Base-by-base conservation (phyloP, 2,329 filamentous ascomycete species). In the Xylaria sp. region DNA sequence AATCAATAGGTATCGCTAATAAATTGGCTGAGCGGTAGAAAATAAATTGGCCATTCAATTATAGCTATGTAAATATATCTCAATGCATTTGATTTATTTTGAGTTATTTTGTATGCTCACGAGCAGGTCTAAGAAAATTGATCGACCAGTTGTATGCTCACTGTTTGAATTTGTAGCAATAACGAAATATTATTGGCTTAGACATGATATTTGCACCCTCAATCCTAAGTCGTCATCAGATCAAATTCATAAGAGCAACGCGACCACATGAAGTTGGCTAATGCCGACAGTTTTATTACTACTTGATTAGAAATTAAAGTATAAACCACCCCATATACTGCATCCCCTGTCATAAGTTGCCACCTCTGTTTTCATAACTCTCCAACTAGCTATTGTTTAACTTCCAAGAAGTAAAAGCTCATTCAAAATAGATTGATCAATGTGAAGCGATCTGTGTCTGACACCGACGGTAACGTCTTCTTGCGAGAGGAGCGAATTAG, bases 301-400 rank as follows among this genome's bases (percentile, higher is more conserved):
- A 60, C 4, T 25, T 34, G 7, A 60, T 60, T 60, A 60, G 9
- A 31, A 34, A 60, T 60, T 60, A 60, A 50, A 20, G n/a, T 23
- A 20, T 48, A 50, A 23, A 50, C 25, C 44, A 8, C 41, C 41
- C 31, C 56, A n/a, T 50, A 50, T 60, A 9, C 25, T 37, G 18
- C 25, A 23, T 50, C 28, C 56, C 41, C 25, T 6, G 20, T 39
- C 55, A 25, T 44, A 57, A 46, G 9, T 50, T 6, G 7, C 41
- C 25, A 50, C 18, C 23, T 18, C 44, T 8, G 12, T 25, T 18
- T 10, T 20, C 39, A n/a, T 58, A 46, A 58, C 39, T 46, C 56
- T 31, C 23, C 20, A 46, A 58, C 25, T 31, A 58, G 39, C 25
- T 46, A 15, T 2, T 6, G 3, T n/a, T n/a, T 34, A 7, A 31